These are phyloP conservation scores for Auxenochlorella pyrenoidosa DNA, from an alignment of 139 green algal species.

Conservation along the genomic window DNA sequence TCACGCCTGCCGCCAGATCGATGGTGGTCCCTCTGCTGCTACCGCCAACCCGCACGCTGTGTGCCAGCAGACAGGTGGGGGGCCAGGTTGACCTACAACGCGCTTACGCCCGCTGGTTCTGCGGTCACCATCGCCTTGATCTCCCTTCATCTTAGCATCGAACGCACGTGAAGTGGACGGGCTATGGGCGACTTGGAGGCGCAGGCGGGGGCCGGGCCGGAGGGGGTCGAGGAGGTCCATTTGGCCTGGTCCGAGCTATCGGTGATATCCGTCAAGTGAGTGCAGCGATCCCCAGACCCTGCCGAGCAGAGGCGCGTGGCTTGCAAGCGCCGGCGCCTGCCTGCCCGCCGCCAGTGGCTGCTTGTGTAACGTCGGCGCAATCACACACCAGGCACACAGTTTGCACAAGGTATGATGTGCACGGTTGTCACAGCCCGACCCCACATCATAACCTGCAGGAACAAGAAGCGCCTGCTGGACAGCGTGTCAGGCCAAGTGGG, in stretches of 20 bases:
- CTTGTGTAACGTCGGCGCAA: too few relatives aligned
- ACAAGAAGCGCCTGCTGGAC: constrained; percentile 11
- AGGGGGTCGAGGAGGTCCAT: neutral
- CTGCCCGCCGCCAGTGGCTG: too few relatives aligned
- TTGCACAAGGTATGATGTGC: too few relatives aligned
- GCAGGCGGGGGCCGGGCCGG: neutral
- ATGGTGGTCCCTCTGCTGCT: neutral
- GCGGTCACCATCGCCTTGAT: neutral
- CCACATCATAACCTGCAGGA: neutral
- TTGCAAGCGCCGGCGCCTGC: neutral
- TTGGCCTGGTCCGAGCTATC: neutral
- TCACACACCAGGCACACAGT: too few relatives aligned
- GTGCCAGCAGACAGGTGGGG: neutral
- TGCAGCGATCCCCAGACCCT: neutral
- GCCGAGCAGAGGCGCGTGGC: neutral
- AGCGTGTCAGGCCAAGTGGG: constrained; percentile 1
- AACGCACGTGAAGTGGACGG: neutral
- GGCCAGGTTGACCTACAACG: neutral
- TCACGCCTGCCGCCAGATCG: too few relatives aligned
- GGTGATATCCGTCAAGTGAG: neutral
- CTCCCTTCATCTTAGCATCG: neutral
- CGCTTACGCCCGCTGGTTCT: neutral
- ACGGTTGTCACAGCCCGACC: neutral
- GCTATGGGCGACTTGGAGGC: neutral
- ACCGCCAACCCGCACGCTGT: neutral